Conservation (phyloP, 768 basidiomycete species). For the Mrakia hoshinonis region DNA sequence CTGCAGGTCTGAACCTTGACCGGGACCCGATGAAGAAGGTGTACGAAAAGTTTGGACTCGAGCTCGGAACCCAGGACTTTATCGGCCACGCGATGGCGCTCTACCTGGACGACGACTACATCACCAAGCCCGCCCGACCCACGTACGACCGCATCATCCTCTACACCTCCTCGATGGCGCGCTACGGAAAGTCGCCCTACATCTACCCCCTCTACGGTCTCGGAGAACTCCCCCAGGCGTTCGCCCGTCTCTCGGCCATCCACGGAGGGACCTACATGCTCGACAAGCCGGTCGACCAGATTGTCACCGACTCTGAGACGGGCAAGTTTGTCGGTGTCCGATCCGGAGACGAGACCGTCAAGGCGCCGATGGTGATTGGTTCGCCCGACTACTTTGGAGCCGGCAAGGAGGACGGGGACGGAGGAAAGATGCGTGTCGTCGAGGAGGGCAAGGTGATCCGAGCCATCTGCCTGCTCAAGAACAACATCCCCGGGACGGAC, state of each 20-base stretch:
- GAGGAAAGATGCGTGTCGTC: slow-evolving; percentile 75
- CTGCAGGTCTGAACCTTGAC: slow-evolving; percentile 73
- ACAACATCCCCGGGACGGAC: slow-evolving; percentile 95
- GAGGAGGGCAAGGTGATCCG: slow-evolving; percentile 91
- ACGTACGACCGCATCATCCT: slow-evolving; percentile 91
- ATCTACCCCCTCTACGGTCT: slow-evolving; percentile 98
- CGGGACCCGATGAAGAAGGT: slow-evolving; percentile 85
- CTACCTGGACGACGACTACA: slow-evolving; percentile 94
- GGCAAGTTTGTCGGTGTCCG: slow-evolving; percentile 92
- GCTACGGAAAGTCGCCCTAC: slow-evolving; percentile 98
- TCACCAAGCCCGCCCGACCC: slow-evolving; percentile 78
- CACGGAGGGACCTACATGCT: slow-evolving; percentile 99
- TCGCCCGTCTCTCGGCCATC: slow-evolving; percentile 94
- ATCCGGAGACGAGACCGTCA: slow-evolving; percentile 80
- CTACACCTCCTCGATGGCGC: slow-evolving; percentile 97
- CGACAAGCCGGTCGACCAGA: slow-evolving; percentile 84
- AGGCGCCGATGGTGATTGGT: slow-evolving; percentile 94
- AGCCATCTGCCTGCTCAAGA: slow-evolving; percentile 95
- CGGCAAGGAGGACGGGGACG: slow-evolving; percentile 51
- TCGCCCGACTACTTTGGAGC: slow-evolving; percentile 90
- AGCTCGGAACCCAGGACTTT: slow-evolving; percentile 96
- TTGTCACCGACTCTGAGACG: slow-evolving; percentile 63
- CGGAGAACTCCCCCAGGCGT: slow-evolving; percentile 96
- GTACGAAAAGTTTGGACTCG: slow-evolving; percentile 93
- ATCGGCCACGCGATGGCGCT: slow-evolving; percentile 99